Evolutionary conservation across 805 yeast species (phyloP).

Genomic region (Maudiozyma saulgeensis): DNA sequence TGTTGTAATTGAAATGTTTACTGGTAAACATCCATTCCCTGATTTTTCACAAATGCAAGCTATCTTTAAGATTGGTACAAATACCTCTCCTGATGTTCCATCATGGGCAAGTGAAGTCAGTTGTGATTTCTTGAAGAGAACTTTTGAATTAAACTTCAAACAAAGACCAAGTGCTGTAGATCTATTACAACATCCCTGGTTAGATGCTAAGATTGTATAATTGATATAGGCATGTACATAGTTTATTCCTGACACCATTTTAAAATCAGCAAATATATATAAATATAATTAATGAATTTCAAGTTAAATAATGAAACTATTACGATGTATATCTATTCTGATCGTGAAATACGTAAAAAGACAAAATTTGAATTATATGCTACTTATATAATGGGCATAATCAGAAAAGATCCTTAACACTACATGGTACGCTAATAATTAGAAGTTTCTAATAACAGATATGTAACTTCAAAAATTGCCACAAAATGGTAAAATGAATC

Average conservation of each 20-base stretch:
- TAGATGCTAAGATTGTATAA: slow-evolving; percentile 18
- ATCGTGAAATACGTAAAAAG: no score
- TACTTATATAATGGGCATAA: no score
- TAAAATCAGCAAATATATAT: no score
- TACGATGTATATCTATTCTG: no score
- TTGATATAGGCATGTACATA: neutral
- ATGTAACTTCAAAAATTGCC: no score
- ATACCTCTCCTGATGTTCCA: slow-evolving; percentile 73
- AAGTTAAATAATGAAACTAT: no score
- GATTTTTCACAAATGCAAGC: slow-evolving; percentile 95
- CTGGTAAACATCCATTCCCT: slow-evolving; percentile 95
- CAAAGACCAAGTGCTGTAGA: slow-evolving; percentile 68
- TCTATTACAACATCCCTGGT: slow-evolving; percentile 44
- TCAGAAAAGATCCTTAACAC: no score
- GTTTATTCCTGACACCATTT: neutral
- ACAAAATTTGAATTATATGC: no score
- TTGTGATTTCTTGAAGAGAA: slow-evolving; percentile 48
- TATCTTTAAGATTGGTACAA: slow-evolving; percentile 84
- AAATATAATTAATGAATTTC: no score
- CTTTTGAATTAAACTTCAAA: slow-evolving; percentile 68
- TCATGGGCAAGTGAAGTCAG: slow-evolving; percentile 61
- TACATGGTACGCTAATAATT: no score
- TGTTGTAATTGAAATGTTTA: slow-evolving; percentile 85
- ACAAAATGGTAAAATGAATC: no score
- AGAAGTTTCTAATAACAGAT: no score